phyloP scores from a whole-genome alignment of 495 filamentous ascomycete species.

The Hypoxylon crocopeplum region DNA sequence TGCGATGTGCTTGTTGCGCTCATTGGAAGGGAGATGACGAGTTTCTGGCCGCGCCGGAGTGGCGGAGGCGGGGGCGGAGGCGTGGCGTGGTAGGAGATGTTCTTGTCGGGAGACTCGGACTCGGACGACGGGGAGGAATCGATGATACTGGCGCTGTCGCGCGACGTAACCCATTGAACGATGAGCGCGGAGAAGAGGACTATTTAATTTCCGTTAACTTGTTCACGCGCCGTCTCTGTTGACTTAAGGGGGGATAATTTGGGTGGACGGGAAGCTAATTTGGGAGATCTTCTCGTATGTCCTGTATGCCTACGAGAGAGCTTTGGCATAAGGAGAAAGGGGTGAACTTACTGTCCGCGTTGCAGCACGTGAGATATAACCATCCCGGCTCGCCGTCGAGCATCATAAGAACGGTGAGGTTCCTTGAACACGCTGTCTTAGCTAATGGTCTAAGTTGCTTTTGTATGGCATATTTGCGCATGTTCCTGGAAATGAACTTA shows the following conservation, averaged over 20 bases:
- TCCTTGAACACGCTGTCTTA: slow-evolving; percentile 40
- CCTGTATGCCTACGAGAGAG: too few relatives aligned
- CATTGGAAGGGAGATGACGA: slow-evolving; percentile 23
- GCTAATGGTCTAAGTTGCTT: neutral
- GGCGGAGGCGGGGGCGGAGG: neutral
- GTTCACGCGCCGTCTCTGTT: too few relatives aligned
- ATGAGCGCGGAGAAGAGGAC: slow-evolving; percentile 60
- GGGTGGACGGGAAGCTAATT: too few relatives aligned
- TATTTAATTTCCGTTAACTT: slow-evolving; percentile 14
- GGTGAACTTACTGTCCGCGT: slow-evolving; percentile 54
- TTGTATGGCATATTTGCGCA: neutral
- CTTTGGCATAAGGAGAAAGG: neutral
- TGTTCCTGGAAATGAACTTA: slow-evolving; percentile 30
- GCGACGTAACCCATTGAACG: slow-evolving; percentile 62
- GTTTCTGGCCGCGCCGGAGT: neutral
- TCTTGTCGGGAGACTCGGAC: neutral
- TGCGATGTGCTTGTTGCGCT: slow-evolving; percentile 29
- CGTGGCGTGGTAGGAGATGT: neutral
- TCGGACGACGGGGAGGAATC: neutral
- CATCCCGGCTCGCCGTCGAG: slow-evolving; percentile 62
- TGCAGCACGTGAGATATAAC: slow-evolving; percentile 64
- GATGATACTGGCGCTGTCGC: slow-evolving; percentile 44
- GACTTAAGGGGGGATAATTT: too few relatives aligned
- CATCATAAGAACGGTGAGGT: slow-evolving; percentile 57
- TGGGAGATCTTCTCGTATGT: neutral